phyloP scores from a whole-genome alignment of 208 protist species.

The Phytomonas sp. region DNA sequence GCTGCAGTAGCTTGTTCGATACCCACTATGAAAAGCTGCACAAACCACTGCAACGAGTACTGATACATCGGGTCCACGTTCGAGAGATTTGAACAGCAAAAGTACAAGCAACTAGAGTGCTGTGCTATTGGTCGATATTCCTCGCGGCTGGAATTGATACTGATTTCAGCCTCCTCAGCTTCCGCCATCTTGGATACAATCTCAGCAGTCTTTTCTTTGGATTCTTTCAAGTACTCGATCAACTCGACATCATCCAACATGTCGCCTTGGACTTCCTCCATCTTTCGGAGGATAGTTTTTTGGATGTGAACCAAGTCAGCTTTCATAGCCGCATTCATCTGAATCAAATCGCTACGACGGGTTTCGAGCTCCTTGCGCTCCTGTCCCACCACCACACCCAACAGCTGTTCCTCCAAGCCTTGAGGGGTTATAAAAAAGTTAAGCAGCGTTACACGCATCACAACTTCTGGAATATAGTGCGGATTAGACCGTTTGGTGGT shows the following conservation, averaged over 20 bases:
- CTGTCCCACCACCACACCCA: slow-evolving; percentile 95
- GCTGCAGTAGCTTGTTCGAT: slow-evolving; percentile 82
- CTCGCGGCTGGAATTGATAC: slow-evolving; percentile 95
- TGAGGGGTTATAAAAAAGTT: slow-evolving; percentile 98
- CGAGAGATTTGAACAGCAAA: slow-evolving; percentile 95
- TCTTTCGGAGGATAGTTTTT: slow-evolving; percentile 93
- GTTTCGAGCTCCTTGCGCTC: slow-evolving; percentile 96
- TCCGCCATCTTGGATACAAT: slow-evolving; percentile 92
- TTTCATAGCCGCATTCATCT: slow-evolving; percentile 95
- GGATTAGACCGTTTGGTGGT: slow-evolving; percentile 97
- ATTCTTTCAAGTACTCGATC: slow-evolving; percentile 94
- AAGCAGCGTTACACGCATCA: slow-evolving; percentile 96
- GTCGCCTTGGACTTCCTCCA: slow-evolving; percentile 92
- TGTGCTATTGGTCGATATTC: slow-evolving; percentile 93
- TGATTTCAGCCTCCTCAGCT: slow-evolving; percentile 93
- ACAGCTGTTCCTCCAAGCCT: slow-evolving; percentile 97
- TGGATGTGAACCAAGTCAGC: slow-evolving; percentile 94
- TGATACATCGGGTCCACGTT: slow-evolving; percentile 96
- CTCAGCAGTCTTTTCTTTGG: slow-evolving; percentile 92
- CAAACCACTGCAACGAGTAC: slow-evolving; percentile 97
- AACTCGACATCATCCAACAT: slow-evolving; percentile 97
- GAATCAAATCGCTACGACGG: slow-evolving; percentile 91
- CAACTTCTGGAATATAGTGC: slow-evolving; percentile 95
- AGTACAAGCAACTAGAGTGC: slow-evolving; percentile 95
- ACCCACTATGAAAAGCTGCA: slow-evolving; percentile 90